Evolutionary conservation across 164 flowering plant genomes (phyloP).

Genomic region (grape (Vitis vinifera)): ASM3070453v1 NC_081822.1:34955501-34956000

Average conservation of each 20-base stretch:
- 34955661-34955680: slow-evolving; percentile 13
- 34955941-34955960: slow-evolving; percentile 11
- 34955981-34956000: not conserved
- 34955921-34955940: slow-evolving; percentile 88
- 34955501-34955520: slow-evolving; percentile 19
- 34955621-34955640: slow-evolving; percentile 12
- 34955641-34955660: slow-evolving; percentile 7
- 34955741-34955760: slow-evolving; percentile 35
- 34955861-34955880: slow-evolving; percentile 64
- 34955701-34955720: slow-evolving; percentile 4
- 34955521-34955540: slow-evolving; percentile 40
- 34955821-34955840: slow-evolving; percentile 79
- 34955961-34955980: not conserved
- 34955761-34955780: slow-evolving; percentile 87
- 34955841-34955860: slow-evolving; percentile 80
- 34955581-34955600: slow-evolving; percentile 4
- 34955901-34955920: slow-evolving; percentile 57
- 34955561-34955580: slow-evolving; percentile 21
- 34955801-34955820: slow-evolving; percentile 72
- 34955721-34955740: slow-evolving; percentile 11
- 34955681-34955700: slow-evolving; percentile 7
- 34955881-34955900: slow-evolving; percentile 71
- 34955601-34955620: slow-evolving; percentile 5
- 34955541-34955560: slow-evolving; percentile 2
- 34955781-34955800: slow-evolving; percentile 70